Evolutionary conservation across 352 stramenopile species (phyloP).

Genomic region (Phytopythium helicoides): DNA sequence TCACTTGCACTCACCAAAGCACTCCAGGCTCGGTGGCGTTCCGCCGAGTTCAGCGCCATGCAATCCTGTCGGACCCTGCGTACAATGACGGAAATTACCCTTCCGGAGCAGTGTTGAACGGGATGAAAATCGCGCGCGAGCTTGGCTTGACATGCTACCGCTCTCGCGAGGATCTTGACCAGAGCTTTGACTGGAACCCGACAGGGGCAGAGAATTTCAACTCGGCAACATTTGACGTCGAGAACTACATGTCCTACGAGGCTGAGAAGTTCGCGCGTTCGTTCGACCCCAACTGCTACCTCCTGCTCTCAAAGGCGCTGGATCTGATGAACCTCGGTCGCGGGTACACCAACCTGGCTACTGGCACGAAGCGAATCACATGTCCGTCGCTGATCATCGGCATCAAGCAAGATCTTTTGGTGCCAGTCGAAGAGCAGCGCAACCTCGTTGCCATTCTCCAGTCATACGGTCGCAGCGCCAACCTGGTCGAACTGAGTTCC

Average conservation of each 20-base stretch:
- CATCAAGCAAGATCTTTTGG: conserved; percentile 82
- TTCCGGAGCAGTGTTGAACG: conserved; percentile 42
- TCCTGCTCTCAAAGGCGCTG: conserved; percentile 87
- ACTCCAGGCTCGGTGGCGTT: conserved; percentile 85
- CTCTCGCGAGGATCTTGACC: conserved; percentile 84
- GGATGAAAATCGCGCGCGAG: conserved; percentile 85
- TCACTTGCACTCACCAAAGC: conserved; percentile 84
- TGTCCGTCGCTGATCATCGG: conserved; percentile 70
- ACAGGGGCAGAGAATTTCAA: conserved; percentile 68
- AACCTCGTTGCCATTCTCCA: conserved; percentile 80
- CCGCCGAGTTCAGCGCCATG: conserved; percentile 78
- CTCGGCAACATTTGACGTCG: conserved; percentile 80
- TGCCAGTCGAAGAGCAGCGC: conserved; percentile 78
- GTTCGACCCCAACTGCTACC: conserved; percentile 88
- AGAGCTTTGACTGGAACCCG: conserved; percentile 85
- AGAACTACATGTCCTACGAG: conserved; percentile 91
- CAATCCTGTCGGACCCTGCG: conserved; percentile 70
- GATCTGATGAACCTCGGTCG: conserved; percentile 80
- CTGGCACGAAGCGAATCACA: conserved; percentile 71
- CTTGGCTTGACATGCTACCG: conserved; percentile 89
- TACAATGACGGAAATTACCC: conserved; percentile 82
- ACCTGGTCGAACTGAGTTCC: conserved; percentile 74
- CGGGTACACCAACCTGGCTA: conserved; percentile 62
- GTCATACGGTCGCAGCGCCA: conserved; percentile 60
- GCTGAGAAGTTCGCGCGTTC: conserved; percentile 80